A percentile compares a stretch with the other conserved stretches of the same genome.
These are phyloP conservation scores for Neofusicoccum umdonicola DNA, from an alignment of 2,329 filamentous ascomycete species.

Conservation along the genomic window DNA sequence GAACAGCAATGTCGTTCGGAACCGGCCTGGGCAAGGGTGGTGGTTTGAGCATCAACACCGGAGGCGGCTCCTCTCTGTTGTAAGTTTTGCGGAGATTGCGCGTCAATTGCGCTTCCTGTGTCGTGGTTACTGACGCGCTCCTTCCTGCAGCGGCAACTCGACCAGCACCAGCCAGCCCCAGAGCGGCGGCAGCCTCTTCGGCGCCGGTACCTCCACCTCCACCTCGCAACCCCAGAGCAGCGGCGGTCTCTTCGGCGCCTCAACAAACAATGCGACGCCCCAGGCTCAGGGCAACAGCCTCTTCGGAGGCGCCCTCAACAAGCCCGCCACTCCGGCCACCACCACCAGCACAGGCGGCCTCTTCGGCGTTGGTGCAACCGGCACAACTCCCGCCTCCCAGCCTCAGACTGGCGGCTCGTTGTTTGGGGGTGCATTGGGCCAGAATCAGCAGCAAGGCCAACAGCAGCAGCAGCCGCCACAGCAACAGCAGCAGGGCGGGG, in stretches of 20 bases:
- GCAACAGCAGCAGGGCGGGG: slow-evolving; percentile 28
- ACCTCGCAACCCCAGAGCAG: slow-evolving; percentile 24
- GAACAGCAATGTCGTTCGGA: slow-evolving; percentile 28
- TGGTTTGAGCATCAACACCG: slow-evolving; percentile 56
- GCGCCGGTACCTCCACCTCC: slow-evolving; percentile 22
- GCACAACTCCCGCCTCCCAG: slow-evolving; percentile 15
- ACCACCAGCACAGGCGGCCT: slow-evolving; percentile 26
- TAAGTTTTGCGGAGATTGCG: not conserved
- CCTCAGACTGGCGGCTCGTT: slow-evolving; percentile 28
- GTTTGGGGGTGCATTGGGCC: slow-evolving; percentile 36
- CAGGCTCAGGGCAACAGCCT: slow-evolving; percentile 26
- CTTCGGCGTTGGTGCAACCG: slow-evolving; percentile 34
- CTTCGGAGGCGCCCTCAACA: slow-evolving; percentile 36
- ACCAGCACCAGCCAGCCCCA: slow-evolving; percentile 21
- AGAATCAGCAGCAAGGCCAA: slow-evolving; percentile 25
- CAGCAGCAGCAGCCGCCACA: slow-evolving; percentile 21
- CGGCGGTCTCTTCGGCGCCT: slow-evolving; percentile 26
- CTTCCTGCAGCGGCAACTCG: slow-evolving; percentile 20
- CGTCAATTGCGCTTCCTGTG: not conserved
- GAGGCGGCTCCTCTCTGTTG: slow-evolving; percentile 24
- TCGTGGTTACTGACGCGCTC: not conserved
- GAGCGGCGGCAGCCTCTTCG: slow-evolving; percentile 26
- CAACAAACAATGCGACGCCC: slow-evolving; percentile 24
- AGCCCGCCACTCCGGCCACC: slow-evolving; percentile 27
- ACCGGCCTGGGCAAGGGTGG: slow-evolving; percentile 47